These are phyloP conservation scores for Collybiopsis luxurians DNA, from an alignment of 768 basidiomycete species.

Conservation along the genomic window DNA sequence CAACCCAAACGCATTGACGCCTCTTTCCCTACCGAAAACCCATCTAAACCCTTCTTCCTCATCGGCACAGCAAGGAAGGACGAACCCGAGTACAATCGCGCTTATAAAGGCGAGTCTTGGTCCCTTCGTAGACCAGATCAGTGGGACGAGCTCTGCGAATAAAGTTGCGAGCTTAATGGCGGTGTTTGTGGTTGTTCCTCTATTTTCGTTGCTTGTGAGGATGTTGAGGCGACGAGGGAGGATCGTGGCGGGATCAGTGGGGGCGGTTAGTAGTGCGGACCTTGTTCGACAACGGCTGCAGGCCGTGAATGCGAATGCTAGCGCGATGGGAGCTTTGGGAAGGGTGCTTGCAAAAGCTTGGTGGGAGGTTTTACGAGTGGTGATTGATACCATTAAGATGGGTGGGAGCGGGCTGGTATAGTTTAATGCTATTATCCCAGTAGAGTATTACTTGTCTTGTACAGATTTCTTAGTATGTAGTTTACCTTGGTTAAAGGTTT, in stretches of 20 bases:
- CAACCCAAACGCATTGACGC: slow-evolving; percentile 1
- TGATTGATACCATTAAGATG: slow-evolving; percentile 72
- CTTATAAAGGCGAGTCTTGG: slow-evolving; percentile 46
- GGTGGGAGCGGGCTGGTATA: slow-evolving; percentile 72
- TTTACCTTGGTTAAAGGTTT: too few species aligned
- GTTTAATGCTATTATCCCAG: too few species aligned
- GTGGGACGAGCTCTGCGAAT: slow-evolving; percentile 28
- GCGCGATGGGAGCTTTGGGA: slow-evolving; percentile 13
- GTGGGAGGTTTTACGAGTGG: slow-evolving; percentile 47
- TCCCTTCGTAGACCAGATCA: slow-evolving; percentile 36
- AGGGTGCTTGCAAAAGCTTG: slow-evolving; percentile 36
- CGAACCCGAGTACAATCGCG: slow-evolving; percentile 32
- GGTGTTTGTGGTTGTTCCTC: slow-evolving; percentile 38
- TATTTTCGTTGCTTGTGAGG: slow-evolving; percentile 49
- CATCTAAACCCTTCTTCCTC: slow-evolving; percentile 13
- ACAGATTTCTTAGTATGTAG: too few species aligned
- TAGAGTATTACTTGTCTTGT: too few species aligned
- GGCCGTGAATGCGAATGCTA: slow-evolving; percentile 35
- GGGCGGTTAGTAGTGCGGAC: slow-evolving; percentile 42
- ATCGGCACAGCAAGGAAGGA: slow-evolving; percentile 15
- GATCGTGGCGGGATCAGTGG: slow-evolving; percentile 18
- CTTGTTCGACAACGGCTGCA: slow-evolving; percentile 55
- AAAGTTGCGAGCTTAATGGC: slow-evolving; percentile 39
- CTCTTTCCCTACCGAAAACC: slow-evolving; percentile 15
- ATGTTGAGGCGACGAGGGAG: slow-evolving; percentile 39